These are phyloP conservation scores for Pichia occidentalis DNA, from an alignment of 805 yeast species.

Conservation along the genomic window DNA sequence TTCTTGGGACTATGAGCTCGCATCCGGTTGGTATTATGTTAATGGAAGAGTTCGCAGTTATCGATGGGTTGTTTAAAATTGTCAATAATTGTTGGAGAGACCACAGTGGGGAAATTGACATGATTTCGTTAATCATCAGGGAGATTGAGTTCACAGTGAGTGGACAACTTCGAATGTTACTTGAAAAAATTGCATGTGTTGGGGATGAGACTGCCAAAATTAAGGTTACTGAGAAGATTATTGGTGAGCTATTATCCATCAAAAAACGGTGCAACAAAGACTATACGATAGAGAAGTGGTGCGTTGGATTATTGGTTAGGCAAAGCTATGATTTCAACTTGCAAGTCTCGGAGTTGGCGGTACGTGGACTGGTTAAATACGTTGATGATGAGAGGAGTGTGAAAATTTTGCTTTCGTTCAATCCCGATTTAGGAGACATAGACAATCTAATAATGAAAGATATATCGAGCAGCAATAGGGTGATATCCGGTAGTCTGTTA, in stretches of 20 bases:
- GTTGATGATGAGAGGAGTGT: constrained; percentile 5
- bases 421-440: constrained; percentile 5
- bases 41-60: constrained; percentile 77
- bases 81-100: constrained; percentile 37
- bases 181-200: constrained; percentile 23
- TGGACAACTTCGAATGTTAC: constrained; percentile 55
- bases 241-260: neutral
- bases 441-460: neutral
- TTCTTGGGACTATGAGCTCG: constrained; percentile 67
- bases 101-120: constrained; percentile 26
- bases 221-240: constrained; percentile 2
- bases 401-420: constrained; percentile 2
- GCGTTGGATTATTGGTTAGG: constrained; percentile 5
- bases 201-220: constrained; percentile 1
- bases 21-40: constrained; percentile 57
- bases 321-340: constrained; percentile 3
- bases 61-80: constrained; percentile 71
- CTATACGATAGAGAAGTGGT: constrained; percentile 6
- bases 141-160: constrained; percentile 54
- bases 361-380: constrained; percentile 3
- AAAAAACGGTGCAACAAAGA: neutral
- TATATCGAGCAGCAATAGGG: neutral
- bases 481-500: no score
- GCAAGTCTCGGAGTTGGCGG: constrained; percentile 1
- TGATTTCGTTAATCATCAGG: constrained; percentile 51